Conservation (phyloP, 83 land plant species). For the Thuja plicata region DNA sequence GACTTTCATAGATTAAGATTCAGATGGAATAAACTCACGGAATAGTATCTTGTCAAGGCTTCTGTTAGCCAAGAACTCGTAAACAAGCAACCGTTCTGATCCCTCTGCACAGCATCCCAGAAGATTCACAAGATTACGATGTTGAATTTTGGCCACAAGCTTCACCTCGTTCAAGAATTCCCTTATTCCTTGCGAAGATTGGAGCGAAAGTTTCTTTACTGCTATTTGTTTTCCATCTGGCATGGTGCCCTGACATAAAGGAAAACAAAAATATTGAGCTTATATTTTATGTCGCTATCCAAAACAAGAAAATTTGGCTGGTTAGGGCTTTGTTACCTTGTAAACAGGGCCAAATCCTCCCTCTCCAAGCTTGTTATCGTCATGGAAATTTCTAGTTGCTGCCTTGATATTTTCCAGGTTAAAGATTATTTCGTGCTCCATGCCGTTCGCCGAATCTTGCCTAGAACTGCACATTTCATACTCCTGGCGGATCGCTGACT, state of each 20-base stretch:
- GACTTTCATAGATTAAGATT: no score
- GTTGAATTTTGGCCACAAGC: no score
- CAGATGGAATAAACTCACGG: no score
- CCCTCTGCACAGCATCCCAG: no score
- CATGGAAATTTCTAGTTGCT: neutral
- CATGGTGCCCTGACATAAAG: neutral
- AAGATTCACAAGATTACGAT: no score
- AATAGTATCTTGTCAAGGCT: no score
- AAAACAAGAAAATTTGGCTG: no score
- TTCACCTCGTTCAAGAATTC: neutral
- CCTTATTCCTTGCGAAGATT: neutral
- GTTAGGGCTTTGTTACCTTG: neutral
- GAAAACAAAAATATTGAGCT: neutral
- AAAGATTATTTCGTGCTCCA: neutral
- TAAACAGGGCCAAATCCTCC: slow-evolving; percentile 7
- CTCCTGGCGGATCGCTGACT: no score
- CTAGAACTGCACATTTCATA: no score
- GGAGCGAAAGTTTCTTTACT: neutral
- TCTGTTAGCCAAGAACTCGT: no score
- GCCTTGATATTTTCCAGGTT: neutral
- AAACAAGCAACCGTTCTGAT: no score
- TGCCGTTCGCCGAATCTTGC: neutral
- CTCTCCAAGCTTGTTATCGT: slow-evolving; percentile 8
- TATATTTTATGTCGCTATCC: no score
- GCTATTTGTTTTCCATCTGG: neutral